Base-by-base conservation (phyloP, 805 yeast genomes). In the Kurtzmaniella fragi region DNA sequence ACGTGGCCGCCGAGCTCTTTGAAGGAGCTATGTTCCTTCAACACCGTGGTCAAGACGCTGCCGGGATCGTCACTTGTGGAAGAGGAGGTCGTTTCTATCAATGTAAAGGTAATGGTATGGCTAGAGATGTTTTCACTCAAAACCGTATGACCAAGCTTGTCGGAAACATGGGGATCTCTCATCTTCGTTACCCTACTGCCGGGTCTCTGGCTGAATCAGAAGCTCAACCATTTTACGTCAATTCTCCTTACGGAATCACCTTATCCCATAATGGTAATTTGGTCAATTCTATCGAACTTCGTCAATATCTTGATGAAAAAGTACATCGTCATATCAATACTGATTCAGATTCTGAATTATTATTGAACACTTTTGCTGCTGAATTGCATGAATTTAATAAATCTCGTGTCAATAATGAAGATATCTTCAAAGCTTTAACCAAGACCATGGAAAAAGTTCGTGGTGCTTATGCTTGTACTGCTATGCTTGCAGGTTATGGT, bases 81-180 rank as follows among this genome's bases (percentile, higher is more conserved):
- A 71, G 84, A 33, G 80, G 91, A 45, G 99, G 98, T 47, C 76
- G 99, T 43, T 76, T 93, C 42, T 90, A 87, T 67, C 98, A 91
- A 67, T 93, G 99, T 64, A 93, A 93, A 68, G 99, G 99, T 53
- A 91, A 89, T 62, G 99, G 99, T 49, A 87, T 93, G 96, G 98
- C 96, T 42, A 77, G 95, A 54, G 99, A 93, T 57, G 99, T 93
- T 28, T 93, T 93, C 77, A 88, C 95, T 34, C 85, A 80, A 59
- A 64, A 68, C 33, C 77, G 98, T 56, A 77, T 91, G 76, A 54
- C 66, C 37, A 86, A 86, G 32, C 72, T 93, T 34, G 82, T 83
- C 35, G 99, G 99, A 14, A 84, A 85, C 56, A 86, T 91, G 91
- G 99, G 99, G 45, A 78, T 93, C 49, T 91, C 90, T 26, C 99